Percentiles rank a stretch among this genome's conserved stretches.
Conservation (phyloP, 768 basidiomycete genomes). For the Galerina sulciceps region DNA sequence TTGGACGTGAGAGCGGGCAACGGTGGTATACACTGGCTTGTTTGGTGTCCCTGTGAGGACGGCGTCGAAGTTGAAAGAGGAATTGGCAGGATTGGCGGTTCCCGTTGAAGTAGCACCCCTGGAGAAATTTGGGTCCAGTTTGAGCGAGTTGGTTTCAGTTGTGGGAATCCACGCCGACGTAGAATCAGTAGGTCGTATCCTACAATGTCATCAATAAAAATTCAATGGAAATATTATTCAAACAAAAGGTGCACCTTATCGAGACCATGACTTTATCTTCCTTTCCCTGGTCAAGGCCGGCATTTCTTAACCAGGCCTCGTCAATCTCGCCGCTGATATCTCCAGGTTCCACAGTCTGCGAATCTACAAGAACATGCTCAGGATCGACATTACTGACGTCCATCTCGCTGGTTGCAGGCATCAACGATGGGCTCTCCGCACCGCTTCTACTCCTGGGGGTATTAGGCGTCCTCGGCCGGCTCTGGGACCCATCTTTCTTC, state of each 20-base stretch:
- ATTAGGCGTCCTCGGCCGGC: conserved; percentile 56
- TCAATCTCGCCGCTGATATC: conserved; percentile 76
- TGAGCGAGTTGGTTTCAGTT: conserved; percentile 52
- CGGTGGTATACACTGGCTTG: conserved; percentile 76
- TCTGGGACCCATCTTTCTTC: conserved; percentile 37
- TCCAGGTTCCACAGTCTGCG: conserved; percentile 65
- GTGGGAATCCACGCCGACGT: conserved; percentile 61
- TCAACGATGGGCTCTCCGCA: conserved; percentile 51
- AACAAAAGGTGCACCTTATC: conserved; percentile 55
- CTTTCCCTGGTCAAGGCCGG: conserved; percentile 57
- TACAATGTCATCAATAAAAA: conserved; percentile 26
- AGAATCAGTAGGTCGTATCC: conserved; percentile 63
- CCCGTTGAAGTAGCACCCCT: conserved; percentile 37
- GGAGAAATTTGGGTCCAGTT: conserved; percentile 60
- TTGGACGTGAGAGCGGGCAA: conserved; percentile 78
- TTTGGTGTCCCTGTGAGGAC: conserved; percentile 81
- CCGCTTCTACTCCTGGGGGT: conserved; percentile 51
- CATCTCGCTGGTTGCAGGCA: conserved; percentile 65
- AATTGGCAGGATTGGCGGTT: conserved; percentile 29
- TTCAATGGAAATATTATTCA: not conserved
- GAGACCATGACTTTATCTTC: conserved; percentile 90
- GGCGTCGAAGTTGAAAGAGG: conserved; percentile 70
- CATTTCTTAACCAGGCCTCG: conserved; percentile 51
- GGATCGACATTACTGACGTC: conserved; percentile 75
- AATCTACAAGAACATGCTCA: conserved; percentile 80